Percentiles rank a stretch among this genome's conserved stretches.
Evolutionary conservation across 257 asterid species (phyloP).

Genomic region (Apocynum venetum): DNA sequence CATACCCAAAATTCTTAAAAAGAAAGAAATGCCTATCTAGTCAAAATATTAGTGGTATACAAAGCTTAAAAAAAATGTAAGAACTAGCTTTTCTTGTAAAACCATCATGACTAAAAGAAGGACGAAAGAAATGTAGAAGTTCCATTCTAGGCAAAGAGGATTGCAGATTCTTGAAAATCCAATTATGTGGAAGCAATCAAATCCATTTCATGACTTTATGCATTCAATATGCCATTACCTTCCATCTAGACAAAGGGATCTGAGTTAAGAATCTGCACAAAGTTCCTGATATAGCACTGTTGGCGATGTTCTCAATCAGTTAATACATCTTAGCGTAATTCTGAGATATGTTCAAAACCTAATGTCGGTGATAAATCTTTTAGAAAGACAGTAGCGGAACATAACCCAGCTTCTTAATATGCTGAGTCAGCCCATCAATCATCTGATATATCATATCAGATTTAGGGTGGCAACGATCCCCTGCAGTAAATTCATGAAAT

Average conservation of each 20-base stretch:
- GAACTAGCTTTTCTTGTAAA: background rate
- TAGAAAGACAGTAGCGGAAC: slow-evolving; percentile 21
- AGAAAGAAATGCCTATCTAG: background rate
- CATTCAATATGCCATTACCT: background rate
- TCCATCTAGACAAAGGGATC: slow-evolving; percentile 1
- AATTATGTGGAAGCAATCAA: background rate
- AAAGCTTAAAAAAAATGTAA: too few relatives aligned
- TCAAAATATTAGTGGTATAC: background rate
- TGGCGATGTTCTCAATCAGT: background rate
- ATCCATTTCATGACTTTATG: background rate
- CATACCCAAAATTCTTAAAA: too few relatives aligned
- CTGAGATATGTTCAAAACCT: background rate
- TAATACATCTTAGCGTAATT: background rate
- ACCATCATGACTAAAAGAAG: background rate
- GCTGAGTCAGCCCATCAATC: slow-evolving; percentile 44
- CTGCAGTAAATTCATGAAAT: slow-evolving; percentile 56
- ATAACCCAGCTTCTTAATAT: slow-evolving; percentile 41
- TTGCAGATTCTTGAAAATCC: background rate
- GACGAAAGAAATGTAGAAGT: too few relatives aligned
- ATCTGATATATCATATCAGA: slow-evolving; percentile 55
- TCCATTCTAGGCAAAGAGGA: background rate
- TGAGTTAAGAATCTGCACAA: background rate
- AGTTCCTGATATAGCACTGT: background rate
- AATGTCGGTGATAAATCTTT: background rate
- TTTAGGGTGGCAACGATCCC: slow-evolving; percentile 59